Evolutionary conservation across 139 green algal species (phyloP), one percentile per base, ranked within the genome.

Genomic region (Chlorella sp.): DNA sequence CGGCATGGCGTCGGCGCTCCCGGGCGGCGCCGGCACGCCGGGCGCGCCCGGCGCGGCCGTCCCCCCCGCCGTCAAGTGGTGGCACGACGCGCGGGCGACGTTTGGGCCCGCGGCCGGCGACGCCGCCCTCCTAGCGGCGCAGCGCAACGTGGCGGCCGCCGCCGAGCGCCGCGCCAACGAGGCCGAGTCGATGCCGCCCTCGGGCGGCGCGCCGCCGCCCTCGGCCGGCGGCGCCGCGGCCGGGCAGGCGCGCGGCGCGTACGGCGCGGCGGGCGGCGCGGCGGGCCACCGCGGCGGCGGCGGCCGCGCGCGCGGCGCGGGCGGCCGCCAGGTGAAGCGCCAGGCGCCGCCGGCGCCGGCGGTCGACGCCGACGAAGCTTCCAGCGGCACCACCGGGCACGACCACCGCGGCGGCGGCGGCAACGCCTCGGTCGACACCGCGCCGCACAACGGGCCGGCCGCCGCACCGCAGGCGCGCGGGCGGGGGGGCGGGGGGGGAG

Each of bases 361-460:
- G 0, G 33, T 80, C 5, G 68, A 74, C 27, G 68, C 68, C 1
- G 77, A 79, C 19, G 77, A 83, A 31, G 77, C 77, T 23, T 79
- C 70, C 69, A 83, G 77, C 70, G 77, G 77, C 33, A 83, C 77
- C 29, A 83, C 70, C 25, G 77, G 70, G 8, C 77, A 66, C 12
- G 74, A n/a, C n/a, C n/a, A n/a, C n/a, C n/a, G n/a, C n/a, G n/a
- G n/a, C n/a, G n/a, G n/a, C n/a, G n/a, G n/a, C n/a, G n/a, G n/a
- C n/a, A n/a, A n/a, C n/a, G n/a, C n/a, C n/a, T n/a, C n/a, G n/a
- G n/a, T n/a, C n/a, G n/a, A n/a, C n/a, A n/a, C n/a, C n/a, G n/a
- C n/a, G n/a, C n/a, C n/a, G n/a, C n/a, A n/a, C n/a, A n/a, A n/a
- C n/a, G n/a, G n/a, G n/a, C n/a, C n/a, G n/a, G n/a, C n/a, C n/a